A percentile compares a stretch with the other conserved stretches of the same genome.
phyloP scores from a whole-genome alignment of 495 filamentous ascomycete genomes.

The Daldinia decipiens region DNA sequence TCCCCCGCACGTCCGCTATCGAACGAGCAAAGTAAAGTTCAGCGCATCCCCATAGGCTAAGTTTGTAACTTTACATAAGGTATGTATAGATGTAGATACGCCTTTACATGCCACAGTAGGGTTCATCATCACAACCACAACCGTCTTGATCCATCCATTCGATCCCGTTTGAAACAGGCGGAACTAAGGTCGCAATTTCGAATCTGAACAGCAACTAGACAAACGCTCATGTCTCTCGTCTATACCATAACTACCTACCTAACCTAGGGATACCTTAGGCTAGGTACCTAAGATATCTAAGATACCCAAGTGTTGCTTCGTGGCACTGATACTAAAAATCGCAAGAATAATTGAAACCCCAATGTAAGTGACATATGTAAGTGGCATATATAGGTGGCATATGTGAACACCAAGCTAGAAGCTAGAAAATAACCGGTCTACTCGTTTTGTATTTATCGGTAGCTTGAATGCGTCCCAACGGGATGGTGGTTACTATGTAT shows the following conservation, averaged over 20 bases:
- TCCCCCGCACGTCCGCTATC: constrained; percentile 4
- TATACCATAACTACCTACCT: too few species aligned
- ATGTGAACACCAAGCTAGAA: constrained; percentile 22
- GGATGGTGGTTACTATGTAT: constrained; percentile 17
- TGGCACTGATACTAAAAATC: neutral
- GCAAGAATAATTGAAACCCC: neutral
- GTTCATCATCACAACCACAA: too few species aligned
- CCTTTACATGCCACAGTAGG: neutral
- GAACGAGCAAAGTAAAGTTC: constrained; percentile 9
- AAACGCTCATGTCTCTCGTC: too few species aligned
- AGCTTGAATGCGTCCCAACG: constrained; percentile 23
- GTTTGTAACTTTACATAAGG: neutral
- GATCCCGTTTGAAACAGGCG: neutral
- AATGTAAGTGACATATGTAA: neutral
- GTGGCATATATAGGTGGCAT: neutral
- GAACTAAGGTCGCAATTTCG: constrained; percentile 14
- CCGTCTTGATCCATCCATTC: too few species aligned
- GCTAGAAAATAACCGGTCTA: constrained; percentile 27
- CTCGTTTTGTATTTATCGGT: constrained; percentile 1
- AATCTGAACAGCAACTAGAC: constrained; percentile 7
- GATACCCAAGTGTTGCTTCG: neutral
- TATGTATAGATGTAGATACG: too few species aligned
- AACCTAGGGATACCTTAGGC: too few species aligned
- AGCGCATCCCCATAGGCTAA: constrained; percentile 12
- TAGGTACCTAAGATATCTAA: too few species aligned